These are phyloP conservation scores for Dactylellina drechsleri DNA, from an alignment of 2,329 filamentous ascomycete genomes.

Conservation along the genomic window DNA sequence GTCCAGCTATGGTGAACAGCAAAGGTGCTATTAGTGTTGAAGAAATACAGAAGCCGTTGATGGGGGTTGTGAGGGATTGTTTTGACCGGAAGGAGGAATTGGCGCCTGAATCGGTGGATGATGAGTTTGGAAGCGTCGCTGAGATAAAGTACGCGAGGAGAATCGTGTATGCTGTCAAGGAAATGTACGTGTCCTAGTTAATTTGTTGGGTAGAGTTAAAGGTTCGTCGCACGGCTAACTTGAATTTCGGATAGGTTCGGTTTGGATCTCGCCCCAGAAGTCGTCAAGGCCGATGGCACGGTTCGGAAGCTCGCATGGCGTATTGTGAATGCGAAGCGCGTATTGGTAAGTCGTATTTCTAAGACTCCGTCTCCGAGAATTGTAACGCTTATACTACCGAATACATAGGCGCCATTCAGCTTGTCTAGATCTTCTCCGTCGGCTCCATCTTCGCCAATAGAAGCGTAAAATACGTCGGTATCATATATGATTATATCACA, in stretches of 20 bases:
- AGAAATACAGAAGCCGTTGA: slow-evolving; percentile 75
- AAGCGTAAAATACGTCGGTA: slow-evolving; percentile 15
- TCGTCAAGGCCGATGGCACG: slow-evolving; percentile 90
- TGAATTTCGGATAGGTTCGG: slow-evolving; percentile 71
- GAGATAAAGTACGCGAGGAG: slow-evolving; percentile 89
- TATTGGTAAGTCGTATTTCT: slow-evolving; percentile 73
- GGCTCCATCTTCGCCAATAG: slow-evolving; percentile 42
- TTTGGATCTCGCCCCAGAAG: slow-evolving; percentile 91
- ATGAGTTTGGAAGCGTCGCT: slow-evolving; percentile 84
- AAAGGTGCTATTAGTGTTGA: slow-evolving; percentile 56
- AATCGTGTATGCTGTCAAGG: slow-evolving; percentile 91
- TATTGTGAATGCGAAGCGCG: slow-evolving; percentile 94
- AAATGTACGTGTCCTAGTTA: slow-evolving; percentile 74
- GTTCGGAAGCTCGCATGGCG: slow-evolving; percentile 92
- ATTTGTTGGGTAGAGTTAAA: background rate
- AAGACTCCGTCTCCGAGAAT: background rate
- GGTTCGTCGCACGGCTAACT: slow-evolving; percentile 2
- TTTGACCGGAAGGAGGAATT: slow-evolving; percentile 92
- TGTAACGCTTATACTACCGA: background rate
- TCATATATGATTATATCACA: background rate
- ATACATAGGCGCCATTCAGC: slow-evolving; percentile 39
- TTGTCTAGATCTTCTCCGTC: slow-evolving; percentile 42
- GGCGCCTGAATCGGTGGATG: slow-evolving; percentile 80
- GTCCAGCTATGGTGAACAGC: slow-evolving; percentile 60
- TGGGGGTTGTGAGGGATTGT: slow-evolving; percentile 89